Percentiles rank a stretch among this genome's conserved stretches.
Conservation (phyloP, 225 moss, liverwort and hornwort species). For the Pleurozium schreberi region DNA sequence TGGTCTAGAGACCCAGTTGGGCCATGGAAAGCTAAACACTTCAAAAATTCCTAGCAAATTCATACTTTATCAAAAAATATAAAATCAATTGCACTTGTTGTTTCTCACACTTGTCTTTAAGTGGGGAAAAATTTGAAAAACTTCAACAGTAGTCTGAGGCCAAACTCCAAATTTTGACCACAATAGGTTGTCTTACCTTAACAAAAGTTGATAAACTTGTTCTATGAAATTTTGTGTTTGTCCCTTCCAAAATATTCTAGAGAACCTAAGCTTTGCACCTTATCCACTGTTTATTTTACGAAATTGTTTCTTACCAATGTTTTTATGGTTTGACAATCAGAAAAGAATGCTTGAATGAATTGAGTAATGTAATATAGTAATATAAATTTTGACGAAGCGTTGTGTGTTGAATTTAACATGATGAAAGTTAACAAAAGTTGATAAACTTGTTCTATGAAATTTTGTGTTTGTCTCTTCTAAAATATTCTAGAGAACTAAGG, state of each 20-base stretch:
- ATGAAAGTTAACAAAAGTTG: background rate
- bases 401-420: accelerated
- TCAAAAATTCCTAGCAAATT: too few relatives aligned
- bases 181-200: too few relatives aligned
- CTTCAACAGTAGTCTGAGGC: too few relatives aligned
- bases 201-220: background rate
- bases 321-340: background rate
- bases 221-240: background rate
- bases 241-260: background rate
- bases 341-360: background rate
- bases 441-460: background rate
- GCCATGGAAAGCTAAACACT: too few relatives aligned
- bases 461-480: background rate
- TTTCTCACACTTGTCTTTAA: too few relatives aligned
- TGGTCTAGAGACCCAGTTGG: too few relatives aligned
- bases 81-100: too few relatives aligned
- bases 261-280: background rate
- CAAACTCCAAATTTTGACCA: too few relatives aligned
- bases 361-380: background rate
- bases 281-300: accelerated
- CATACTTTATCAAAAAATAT: too few relatives aligned
- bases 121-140: too few relatives aligned
- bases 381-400: background rate
- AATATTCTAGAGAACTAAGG: background rate
- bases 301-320: too few relatives aligned